Evolutionary conservation across 2,329 filamentous ascomycete genomes (phyloP).

Genomic region (Penicillium sp.): DNA sequence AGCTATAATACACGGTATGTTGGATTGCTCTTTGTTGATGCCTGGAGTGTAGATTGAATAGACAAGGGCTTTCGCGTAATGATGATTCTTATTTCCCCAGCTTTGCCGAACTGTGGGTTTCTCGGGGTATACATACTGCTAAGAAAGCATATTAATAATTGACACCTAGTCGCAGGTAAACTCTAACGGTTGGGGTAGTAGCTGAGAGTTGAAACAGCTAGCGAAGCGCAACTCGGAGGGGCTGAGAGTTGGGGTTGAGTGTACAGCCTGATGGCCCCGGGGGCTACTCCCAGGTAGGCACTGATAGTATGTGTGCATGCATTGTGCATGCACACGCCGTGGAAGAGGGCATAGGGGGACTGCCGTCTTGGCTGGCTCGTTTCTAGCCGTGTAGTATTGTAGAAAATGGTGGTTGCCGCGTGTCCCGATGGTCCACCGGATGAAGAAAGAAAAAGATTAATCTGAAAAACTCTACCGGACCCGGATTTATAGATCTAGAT

Average conservation of each 20-base stretch:
- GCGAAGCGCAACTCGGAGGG: neutral
- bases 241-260: neutral
- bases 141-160: constrained; percentile 6
- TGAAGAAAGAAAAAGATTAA: neutral
- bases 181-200: neutral
- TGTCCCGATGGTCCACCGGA: neutral
- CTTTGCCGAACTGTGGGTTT: neutral
- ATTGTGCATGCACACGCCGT: neutral
- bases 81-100: neutral
- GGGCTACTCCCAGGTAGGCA: too few relatives aligned
- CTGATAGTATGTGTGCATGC: neutral
- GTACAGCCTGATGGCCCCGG: neutral
- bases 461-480: neutral
- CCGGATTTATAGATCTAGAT: neutral
- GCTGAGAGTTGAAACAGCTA: neutral
- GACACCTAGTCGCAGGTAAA: neutral
- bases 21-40: too few relatives aligned
- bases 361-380: constrained; percentile 1
- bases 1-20: too few relatives aligned
- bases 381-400: neutral
- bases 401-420: neutral
- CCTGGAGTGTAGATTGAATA: too few relatives aligned
- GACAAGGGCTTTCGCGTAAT: too few relatives aligned
- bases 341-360: too few relatives aligned
- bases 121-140: constrained; percentile 1